phyloP scores from a whole-genome alignment of 139 green algal species.

The Chlamydomonas incerta region DNA sequence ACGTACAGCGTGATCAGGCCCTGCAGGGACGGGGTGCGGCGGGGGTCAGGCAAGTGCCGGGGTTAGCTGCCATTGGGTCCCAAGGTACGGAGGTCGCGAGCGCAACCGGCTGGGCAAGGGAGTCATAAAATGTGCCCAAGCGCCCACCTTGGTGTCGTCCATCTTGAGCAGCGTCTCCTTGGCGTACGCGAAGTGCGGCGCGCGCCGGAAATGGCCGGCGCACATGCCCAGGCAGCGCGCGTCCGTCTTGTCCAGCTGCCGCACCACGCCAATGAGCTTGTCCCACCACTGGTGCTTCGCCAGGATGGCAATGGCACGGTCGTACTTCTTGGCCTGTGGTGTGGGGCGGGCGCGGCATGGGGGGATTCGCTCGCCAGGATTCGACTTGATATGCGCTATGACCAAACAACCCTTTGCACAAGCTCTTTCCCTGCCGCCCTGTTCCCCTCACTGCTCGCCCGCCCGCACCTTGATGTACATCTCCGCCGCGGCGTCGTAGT shows the following conservation, averaged over 20 bases:
- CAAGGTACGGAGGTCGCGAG: slow-evolving; percentile 60
- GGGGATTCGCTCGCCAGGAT: too few relatives aligned
- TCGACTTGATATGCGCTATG: too few relatives aligned
- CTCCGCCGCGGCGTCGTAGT: slow-evolving; percentile 83
- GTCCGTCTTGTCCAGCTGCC: slow-evolving; percentile 63
- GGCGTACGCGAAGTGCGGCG: slow-evolving; percentile 66
- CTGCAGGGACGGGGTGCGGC: too few relatives aligned
- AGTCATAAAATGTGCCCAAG: too few relatives aligned
- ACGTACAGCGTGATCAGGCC: slow-evolving; percentile 69
- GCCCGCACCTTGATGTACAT: slow-evolving; percentile 85
- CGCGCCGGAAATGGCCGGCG: slow-evolving; percentile 53
- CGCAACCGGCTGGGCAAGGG: too few relatives aligned
- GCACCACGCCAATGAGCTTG: slow-evolving; percentile 73
- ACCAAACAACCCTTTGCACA: too few relatives aligned
- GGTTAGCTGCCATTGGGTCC: too few relatives aligned
- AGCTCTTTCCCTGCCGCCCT: too few relatives aligned
- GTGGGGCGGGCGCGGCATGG: background rate
- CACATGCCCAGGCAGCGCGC: slow-evolving; percentile 55
- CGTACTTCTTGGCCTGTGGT: slow-evolving; percentile 70
- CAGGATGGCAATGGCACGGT: slow-evolving; percentile 78
- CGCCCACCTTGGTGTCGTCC: slow-evolving; percentile 60
- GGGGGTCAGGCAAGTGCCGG: background rate
- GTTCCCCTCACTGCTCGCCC: background rate
- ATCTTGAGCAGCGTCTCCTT: slow-evolving; percentile 81
- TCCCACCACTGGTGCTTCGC: slow-evolving; percentile 75